Evolutionary conservation across 495 filamentous ascomycete genomes (phyloP).

Genomic region (Durotheca rogersii): DNA sequence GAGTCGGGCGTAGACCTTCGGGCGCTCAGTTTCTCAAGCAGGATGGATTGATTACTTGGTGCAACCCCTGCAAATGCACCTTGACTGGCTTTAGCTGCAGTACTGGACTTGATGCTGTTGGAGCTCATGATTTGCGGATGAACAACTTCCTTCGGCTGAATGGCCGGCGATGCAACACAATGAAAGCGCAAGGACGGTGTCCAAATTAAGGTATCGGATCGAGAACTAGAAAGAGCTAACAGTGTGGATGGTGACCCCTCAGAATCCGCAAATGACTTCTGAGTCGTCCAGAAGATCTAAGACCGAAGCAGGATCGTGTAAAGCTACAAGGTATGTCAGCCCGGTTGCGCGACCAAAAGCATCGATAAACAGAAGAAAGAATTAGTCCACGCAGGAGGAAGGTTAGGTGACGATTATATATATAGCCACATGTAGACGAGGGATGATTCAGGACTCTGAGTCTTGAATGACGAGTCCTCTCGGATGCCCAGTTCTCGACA

Average conservation of each 20-base stretch:
- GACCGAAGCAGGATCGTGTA: slow-evolving; percentile 10
- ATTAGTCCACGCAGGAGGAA: no score
- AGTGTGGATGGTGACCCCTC: slow-evolving; percentile 8
- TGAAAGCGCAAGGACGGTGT: slow-evolving; percentile 3
- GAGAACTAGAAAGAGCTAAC: slow-evolving; percentile 8
- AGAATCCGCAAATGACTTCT: slow-evolving; percentile 7
- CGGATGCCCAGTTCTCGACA: no score
- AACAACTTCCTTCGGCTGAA: slow-evolving; percentile 13
- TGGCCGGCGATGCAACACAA: slow-evolving; percentile 14
- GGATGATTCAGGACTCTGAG: slow-evolving; percentile 17
- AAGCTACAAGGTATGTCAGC: slow-evolving; percentile 19
- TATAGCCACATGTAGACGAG: slow-evolving; percentile 21
- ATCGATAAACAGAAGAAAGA: slow-evolving; percentile 3
- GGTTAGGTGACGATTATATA: no score
- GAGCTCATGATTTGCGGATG: slow-evolving; percentile 48
- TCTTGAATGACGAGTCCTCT: no score
- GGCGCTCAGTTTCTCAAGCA: slow-evolving; percentile 74
- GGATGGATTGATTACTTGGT: slow-evolving; percentile 57
- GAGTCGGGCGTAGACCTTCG: slow-evolving; percentile 84
- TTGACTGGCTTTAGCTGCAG: slow-evolving; percentile 44
- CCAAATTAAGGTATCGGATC: background rate
- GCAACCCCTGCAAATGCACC: slow-evolving; percentile 38
- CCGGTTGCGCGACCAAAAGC: slow-evolving; percentile 8
- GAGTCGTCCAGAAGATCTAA: slow-evolving; percentile 6
- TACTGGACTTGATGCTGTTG: slow-evolving; percentile 42